Conservation (phyloP, 139 green algal species). For the Ettlia oleoabundans region DNA sequence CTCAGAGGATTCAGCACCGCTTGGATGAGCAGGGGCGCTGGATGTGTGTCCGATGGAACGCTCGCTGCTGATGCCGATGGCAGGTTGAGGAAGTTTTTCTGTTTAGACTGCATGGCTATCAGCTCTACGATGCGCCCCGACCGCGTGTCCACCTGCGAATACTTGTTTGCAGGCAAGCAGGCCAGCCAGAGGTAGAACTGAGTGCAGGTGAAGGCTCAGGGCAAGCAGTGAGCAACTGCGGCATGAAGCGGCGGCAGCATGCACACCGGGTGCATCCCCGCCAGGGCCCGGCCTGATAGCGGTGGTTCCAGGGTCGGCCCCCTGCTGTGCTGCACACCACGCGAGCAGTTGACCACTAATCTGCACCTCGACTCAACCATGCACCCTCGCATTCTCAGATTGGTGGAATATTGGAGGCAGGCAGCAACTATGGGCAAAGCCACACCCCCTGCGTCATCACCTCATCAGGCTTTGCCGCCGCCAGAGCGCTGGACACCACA, state of each 20-base stretch:
- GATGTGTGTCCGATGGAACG: background rate
- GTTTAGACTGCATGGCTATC: background rate
- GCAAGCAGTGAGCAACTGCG: no score
- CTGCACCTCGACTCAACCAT: no score
- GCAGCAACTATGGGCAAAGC: background rate
- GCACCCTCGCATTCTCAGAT: no score
- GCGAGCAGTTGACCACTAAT: no score
- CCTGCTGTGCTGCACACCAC: no score
- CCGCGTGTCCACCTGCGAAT: conserved; percentile 10
- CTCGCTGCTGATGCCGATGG: background rate
- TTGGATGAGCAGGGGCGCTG: conserved; percentile 51
- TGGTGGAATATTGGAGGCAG: no score
- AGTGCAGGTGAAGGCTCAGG: no score
- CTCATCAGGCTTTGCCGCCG: conserved; percentile 19
- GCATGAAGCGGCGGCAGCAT: no score
- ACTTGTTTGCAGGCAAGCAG: background rate
- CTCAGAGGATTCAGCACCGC: conserved; percentile 77
- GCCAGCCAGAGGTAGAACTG: background rate
- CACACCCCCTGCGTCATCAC: background rate
- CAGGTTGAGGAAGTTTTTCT: background rate
- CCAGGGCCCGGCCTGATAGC: no score
- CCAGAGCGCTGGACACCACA: conserved; percentile 39
- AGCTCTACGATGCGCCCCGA: conserved; percentile 3
- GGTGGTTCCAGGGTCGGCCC: no score
- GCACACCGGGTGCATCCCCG: no score